These are phyloP conservation scores for Trichoderma gracile DNA, from an alignment of 2,329 filamentous ascomycete genomes.

Conservation along the genomic window DNA sequence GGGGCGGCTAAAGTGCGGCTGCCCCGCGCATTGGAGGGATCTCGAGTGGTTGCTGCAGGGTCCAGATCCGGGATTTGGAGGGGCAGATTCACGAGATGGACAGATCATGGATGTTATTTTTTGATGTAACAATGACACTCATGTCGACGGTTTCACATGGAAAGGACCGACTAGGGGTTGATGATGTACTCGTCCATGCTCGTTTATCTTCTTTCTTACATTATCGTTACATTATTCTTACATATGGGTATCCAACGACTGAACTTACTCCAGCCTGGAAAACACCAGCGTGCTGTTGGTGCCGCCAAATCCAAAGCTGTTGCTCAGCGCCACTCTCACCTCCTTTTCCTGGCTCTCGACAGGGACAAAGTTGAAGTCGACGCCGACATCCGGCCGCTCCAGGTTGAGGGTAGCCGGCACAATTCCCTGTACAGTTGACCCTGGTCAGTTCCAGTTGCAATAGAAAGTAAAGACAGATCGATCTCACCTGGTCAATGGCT, in stretches of 20 bases:
- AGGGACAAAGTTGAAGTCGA: constrained; percentile 84
- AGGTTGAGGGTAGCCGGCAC: constrained; percentile 89
- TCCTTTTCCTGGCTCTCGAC: constrained; percentile 66
- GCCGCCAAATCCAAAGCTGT: constrained; percentile 97
- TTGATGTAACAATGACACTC: background rate
- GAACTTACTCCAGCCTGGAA: constrained; percentile 38
- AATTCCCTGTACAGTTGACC: constrained; percentile 61
- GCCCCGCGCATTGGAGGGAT: background rate
- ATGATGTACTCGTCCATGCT: no score
- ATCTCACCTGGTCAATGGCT: constrained; percentile 72
- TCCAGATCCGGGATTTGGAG: background rate
- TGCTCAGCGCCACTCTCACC: constrained; percentile 78
- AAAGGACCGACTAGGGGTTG: no score
- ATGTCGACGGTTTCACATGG: no score
- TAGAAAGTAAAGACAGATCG: no score
- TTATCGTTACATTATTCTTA: no score
- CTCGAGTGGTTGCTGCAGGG: background rate
- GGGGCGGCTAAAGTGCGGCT: constrained; percentile 26
- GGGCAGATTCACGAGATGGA: constrained; percentile 10
- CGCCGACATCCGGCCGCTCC: constrained; percentile 62
- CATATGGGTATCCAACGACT: no score
- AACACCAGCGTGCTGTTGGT: constrained; percentile 93
- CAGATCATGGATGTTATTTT: background rate
- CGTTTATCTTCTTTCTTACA: no score
- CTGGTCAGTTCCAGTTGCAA: no score